Evolutionary conservation across 2,329 filamentous ascomycete genomes (phyloP), one percentile per base, ranked within the genome.

Genomic region (Byssoonygena ceratinophila): DNA sequence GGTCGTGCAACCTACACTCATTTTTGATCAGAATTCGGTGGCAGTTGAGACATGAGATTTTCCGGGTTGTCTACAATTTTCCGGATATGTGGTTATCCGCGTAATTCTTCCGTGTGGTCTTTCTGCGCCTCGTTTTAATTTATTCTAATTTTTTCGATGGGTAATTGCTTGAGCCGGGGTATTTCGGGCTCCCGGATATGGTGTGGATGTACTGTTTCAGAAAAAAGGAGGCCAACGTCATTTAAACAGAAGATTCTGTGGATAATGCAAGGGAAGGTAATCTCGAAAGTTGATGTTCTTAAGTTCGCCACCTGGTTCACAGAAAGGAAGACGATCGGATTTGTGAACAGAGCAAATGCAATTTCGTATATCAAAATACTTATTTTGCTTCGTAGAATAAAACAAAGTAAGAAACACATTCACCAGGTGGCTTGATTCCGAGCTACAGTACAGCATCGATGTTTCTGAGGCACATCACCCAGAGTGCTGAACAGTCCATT

Each of bases 371-470:
- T 47, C 50, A 40, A 47, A 44, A 52, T 5, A 31, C 31, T 34
- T 41, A 29, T 52, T 52, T 47, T 46, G 50, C 43, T 41, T 52
- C 32, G 41, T 40, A 41, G 32, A 46, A 31, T 20, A 34, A 46
- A 46, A 49, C 34, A 49, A 49, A 41, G 39, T 25, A 25, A 29
- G 46, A 44, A 53, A 49, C 37, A 37, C 32, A 55, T 34, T 59
- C 61, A 14, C 52, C 47, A 51, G 39, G 51, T 54, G 54, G 41
- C 48, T 54, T 54, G 46, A 57, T 56, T 59, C 54, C 50, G 51
- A 56, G 55, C 55, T 59, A 59, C 34, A 54, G 45, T 59, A 59
- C 57, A 57, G 54, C 57, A 54, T 56, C 44, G 46, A 54, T 55
- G 48, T 51, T 43, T 37, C 45, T 45, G 53, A 52, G 49, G 54